Evolutionary conservation across 1,284 basidiomycete genomes (phyloP).

Genomic region (Bondarzewia mesenterica): DNA sequence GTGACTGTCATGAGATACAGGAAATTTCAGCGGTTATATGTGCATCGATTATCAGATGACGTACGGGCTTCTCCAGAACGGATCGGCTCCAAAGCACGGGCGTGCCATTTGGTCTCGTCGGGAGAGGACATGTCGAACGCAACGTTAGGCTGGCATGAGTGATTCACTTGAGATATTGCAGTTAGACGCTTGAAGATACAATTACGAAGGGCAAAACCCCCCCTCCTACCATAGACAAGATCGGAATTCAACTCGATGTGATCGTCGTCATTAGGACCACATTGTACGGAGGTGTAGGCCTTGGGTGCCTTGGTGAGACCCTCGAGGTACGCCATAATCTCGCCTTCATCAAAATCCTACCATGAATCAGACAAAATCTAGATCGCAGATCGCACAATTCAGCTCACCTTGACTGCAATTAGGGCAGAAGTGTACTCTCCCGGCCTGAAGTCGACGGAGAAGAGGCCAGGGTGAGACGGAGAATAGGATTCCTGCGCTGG

Average conservation of each 20-base stretch:
- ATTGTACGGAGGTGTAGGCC: constrained; percentile 35
- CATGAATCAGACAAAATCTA: background rate
- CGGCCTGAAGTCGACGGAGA: constrained; percentile 10
- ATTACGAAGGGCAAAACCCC: background rate
- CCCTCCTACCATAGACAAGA: constrained; percentile 43
- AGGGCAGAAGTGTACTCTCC: constrained; percentile 10
- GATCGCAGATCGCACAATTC: background rate
- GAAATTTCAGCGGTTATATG: background rate
- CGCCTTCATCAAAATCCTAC: constrained; percentile 27
- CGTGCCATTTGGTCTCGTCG: constrained; percentile 28
- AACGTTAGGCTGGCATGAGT: constrained; percentile 58
- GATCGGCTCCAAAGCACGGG: constrained; percentile 30
- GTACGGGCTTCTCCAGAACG: constrained; percentile 34
- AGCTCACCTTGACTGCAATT: constrained; percentile 9
- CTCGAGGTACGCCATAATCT: constrained; percentile 23
- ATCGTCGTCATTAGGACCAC: constrained; percentile 31
- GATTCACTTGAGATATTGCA: constrained; percentile 36
- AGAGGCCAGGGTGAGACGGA: constrained; percentile 13
- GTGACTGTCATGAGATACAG: constrained; percentile 26
- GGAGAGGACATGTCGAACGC: constrained; percentile 42
- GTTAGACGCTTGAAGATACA: background rate
- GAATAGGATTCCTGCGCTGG: constrained; percentile 5
- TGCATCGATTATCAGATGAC: constrained; percentile 8
- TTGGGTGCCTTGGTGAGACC: constrained; percentile 22
- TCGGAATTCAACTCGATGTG: constrained; percentile 60